Conservation (phyloP, 2,329 filamentous ascomycete genomes). For the Daldinia sp. region DNA sequence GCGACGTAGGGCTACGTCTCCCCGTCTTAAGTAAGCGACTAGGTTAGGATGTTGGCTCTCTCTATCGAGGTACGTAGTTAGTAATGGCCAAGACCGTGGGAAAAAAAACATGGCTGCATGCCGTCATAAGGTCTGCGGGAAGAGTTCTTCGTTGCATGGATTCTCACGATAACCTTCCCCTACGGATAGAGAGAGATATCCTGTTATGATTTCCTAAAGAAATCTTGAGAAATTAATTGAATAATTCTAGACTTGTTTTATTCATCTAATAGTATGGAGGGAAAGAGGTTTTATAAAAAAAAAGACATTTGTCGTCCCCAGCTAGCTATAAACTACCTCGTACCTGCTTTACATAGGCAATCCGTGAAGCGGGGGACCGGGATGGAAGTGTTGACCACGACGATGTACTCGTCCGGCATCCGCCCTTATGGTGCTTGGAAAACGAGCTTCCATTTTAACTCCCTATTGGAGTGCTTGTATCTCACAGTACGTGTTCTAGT, state of each 20-base stretch:
- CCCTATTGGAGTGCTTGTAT: too few species aligned
- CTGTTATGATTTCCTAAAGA: neutral
- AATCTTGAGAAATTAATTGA: neutral
- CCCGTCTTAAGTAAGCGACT: neutral
- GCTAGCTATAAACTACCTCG: neutral
- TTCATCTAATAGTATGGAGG: neutral
- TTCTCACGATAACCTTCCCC: neutral
- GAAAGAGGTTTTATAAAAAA: neutral
- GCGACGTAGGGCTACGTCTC: neutral
- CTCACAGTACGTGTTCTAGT: too few species aligned
- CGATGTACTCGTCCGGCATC: constrained; percentile 19
- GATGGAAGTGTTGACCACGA: constrained; percentile 30
- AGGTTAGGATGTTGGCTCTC: neutral
- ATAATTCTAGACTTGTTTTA: neutral
- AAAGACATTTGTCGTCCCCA: neutral
- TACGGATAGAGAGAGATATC: neutral
- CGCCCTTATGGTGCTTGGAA: too few species aligned
- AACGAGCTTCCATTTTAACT: too few species aligned
- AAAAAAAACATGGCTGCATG: constrained; percentile 28
- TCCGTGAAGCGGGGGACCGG: constrained; percentile 22
- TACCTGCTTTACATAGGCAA: constrained; percentile 20
- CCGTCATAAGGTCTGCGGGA: constrained; percentile 23
- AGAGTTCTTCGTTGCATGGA: neutral
- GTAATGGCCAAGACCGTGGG: constrained; percentile 27
- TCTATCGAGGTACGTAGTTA: constrained; percentile 13